Percentiles rank a stretch among this genome's conserved stretches.
phyloP scores from a whole-genome alignment of 129 eudicot species.

The Artemisia tridentata region DNA sequence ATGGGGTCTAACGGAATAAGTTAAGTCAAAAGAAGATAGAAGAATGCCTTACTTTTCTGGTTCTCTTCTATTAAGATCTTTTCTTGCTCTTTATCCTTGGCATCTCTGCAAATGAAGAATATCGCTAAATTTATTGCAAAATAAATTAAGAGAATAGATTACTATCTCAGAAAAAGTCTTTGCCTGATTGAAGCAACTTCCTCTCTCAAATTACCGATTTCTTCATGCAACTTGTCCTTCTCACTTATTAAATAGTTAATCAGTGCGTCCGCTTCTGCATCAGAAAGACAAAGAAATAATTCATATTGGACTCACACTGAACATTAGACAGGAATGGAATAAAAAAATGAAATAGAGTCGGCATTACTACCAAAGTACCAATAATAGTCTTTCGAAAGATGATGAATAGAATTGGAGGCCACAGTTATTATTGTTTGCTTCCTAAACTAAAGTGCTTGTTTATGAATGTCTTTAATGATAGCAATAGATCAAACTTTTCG shows the following conservation, averaged over 20 bases:
- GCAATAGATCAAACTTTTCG: too few species aligned
- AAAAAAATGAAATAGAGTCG: not conserved
- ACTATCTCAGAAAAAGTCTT: slow-evolving; percentile 17
- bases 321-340: not conserved
- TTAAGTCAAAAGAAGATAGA: not conserved
- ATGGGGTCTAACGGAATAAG: not conserved
- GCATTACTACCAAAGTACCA: not conserved
- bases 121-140: not conserved
- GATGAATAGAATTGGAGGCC: not conserved
- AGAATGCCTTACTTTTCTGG: slow-evolving; percentile 56
- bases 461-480: not conserved
- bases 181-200: slow-evolving; percentile 63
- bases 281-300: slow-evolving; percentile 25
- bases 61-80: slow-evolving; percentile 60
- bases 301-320: slow-evolving; percentile 10
- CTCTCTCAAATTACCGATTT: slow-evolving; percentile 53
- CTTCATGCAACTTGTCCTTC: slow-evolving; percentile 45
- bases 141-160: slow-evolving; percentile 4
- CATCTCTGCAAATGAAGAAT: slow-evolving; percentile 49
- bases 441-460: slow-evolving; percentile 13
- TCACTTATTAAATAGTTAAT: slow-evolving; percentile 56
- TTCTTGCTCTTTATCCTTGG: slow-evolving; percentile 50
- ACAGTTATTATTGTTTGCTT: slow-evolving; percentile 1
- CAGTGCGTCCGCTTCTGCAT: slow-evolving; percentile 77
- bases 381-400: not conserved